Base-by-base conservation (phyloP, 2,329 filamentous ascomycete genomes). In the Beauveria rudraprayagi region DNA sequence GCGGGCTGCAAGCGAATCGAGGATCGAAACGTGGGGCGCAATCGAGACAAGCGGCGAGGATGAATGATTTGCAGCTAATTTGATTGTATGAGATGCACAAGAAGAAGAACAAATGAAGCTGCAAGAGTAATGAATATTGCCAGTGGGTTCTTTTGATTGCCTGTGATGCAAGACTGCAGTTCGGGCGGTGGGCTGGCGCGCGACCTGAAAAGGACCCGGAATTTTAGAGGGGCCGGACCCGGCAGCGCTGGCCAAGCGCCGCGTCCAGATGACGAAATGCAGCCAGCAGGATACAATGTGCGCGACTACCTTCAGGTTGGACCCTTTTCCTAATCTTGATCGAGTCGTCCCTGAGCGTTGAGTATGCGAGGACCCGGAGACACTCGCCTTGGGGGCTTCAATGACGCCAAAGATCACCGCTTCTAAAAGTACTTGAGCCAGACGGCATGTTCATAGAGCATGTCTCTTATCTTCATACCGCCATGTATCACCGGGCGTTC, bases 141-240 rank as follows among this genome's bases (percentile, higher is more conserved):
- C 4, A 24, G 53, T 30, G 19, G 40, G 37, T 43, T 41, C 43
- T 16, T 26, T 51, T 51, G 37, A 43, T 37, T 61, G 53, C 60
- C 47, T 22, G 46, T 47, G 55, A 63, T 56, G 58, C 63, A 65
- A 53, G 62, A 62, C 46, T 55, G 63, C 43, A 56, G 61, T 41
- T 62, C 58, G 62, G 62, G 59, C 60, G 63, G 61, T 64, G 58
- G 55, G 63, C 62, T 61, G 52, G 59, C 59, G 59, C 44, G 60
- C 53, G 44, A 46, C 46, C 19, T 51, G 46, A 61, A 56, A 43
- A 56, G 63, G 67, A 65, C 66, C 64, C 69, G 70, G 70, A 71
- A 68, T 70, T 70, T 70, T 64, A 70, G 61, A 70, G 66, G 63
- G 61, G 67, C 69, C 69, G 69, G 55, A 46, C 41, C 46, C 48